These are phyloP conservation scores for Rickenella mellea DNA, from an alignment of 768 basidiomycete genomes.

Conservation along the genomic window DNA sequence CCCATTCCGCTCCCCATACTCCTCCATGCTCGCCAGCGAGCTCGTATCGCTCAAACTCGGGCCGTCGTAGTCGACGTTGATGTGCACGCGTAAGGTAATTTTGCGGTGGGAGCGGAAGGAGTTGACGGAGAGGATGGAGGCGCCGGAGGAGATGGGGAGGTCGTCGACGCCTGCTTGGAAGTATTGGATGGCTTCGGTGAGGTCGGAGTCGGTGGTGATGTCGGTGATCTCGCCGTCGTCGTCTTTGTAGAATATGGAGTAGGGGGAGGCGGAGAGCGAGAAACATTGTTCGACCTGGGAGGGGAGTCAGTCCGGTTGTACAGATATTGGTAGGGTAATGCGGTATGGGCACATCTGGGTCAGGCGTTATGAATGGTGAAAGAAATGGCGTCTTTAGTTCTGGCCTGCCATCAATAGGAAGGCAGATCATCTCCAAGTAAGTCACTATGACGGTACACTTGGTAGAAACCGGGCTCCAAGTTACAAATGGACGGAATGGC, in stretches of 20 bases:
- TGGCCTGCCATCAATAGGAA: too few relatives aligned
- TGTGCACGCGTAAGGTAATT: conserved; percentile 68
- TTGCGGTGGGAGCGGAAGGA: conserved; percentile 53
- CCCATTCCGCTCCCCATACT: conserved; percentile 50
- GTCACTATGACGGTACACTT: too few relatives aligned
- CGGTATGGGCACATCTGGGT: too few relatives aligned
- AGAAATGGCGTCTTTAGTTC: too few relatives aligned
- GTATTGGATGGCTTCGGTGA: conserved; percentile 82
- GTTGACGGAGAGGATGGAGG: conserved; percentile 59
- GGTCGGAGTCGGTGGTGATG: conserved; percentile 61
- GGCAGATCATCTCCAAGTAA: too few relatives aligned
- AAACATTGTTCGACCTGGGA: conserved; percentile 82
- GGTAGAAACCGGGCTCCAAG: too few relatives aligned
- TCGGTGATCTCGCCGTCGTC: conserved; percentile 75
- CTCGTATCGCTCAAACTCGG: conserved; percentile 85
- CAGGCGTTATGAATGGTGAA: too few relatives aligned
- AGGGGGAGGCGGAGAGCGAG: conserved; percentile 58
- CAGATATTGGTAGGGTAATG: too few relatives aligned
- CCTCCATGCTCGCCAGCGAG: conserved; percentile 72
- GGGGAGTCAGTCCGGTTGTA: too few relatives aligned
- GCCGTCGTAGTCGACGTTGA: conserved; percentile 84
- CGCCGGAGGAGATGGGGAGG: conserved; percentile 56
- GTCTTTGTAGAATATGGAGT: conserved; percentile 74
- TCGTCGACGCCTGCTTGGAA: conserved; percentile 74
- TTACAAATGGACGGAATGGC: too few relatives aligned